Evolutionary conservation across 1,284 basidiomycete genomes (phyloP), one percentile per base, ranked within the genome.

Genomic region (Heterobasidion annosum): DNA sequence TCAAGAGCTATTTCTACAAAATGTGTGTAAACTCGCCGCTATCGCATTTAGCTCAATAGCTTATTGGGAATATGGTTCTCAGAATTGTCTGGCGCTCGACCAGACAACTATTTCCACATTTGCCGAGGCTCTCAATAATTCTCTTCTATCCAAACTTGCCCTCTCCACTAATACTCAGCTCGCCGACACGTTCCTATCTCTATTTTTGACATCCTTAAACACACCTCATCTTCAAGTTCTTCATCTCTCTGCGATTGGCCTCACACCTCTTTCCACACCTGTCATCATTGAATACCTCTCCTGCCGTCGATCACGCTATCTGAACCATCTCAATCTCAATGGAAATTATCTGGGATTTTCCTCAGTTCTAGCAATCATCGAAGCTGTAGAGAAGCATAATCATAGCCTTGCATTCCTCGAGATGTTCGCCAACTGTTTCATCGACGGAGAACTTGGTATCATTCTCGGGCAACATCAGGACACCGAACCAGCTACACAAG

Each of bases 301-400:
- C n/a, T 82, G 82, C 8, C 65, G 67, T 4, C 74, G 75, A 19
- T 82, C 80, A 55, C 70, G 70, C 15, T 51, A 56, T 3, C 68
- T 87, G 15, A 70, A 74, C 51, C 34, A 50, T 50, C 68, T 87
- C 44, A 77, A 75, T 58, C 73, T 77, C 55, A 85, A 77, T 63
- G 80, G 76, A 15, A 87, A 87, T 58, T 64, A 64, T 9, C 69
- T 87, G 2, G 79, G 78, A 2, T 65, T 69, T 37, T 69, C 65
- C 0, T 75, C 72, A 0, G 70, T 81, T 16, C 66, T 66, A 53
- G 63, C 69, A 6, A 74, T 87, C 35, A 63, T 81, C 34, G 65
- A 69, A 40, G 73, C 74, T 9, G 68, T 83, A 2, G 67, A 73
- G 56, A 65, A 62, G 40, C 60, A 68, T 43, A 85, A 85, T 63